A percentile compares a stretch with the other conserved stretches of the same genome.
These are phyloP conservation scores for Aphanomyces euteiches DNA, from an alignment of 352 stramenopile species.

Conservation along the genomic window DNA sequence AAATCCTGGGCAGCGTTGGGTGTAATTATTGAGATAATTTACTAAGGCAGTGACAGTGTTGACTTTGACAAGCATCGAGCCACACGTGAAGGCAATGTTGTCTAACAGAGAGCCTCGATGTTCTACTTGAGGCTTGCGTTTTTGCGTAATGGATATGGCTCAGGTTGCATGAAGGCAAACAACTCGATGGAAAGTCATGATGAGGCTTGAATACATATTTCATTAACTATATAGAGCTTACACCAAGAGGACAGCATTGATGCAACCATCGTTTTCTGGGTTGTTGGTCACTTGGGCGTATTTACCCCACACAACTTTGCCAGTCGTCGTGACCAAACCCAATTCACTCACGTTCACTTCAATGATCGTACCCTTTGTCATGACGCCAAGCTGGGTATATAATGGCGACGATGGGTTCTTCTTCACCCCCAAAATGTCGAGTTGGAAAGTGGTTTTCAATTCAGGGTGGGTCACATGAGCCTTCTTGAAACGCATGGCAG, in stretches of 20 bases:
- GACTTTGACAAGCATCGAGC: too few relatives aligned
- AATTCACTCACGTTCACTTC: conserved; percentile 99
- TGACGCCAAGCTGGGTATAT: conserved; percentile 98
- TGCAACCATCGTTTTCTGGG: conserved; percentile 99
- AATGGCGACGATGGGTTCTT: conserved; percentile 98
- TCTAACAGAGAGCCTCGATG: too few relatives aligned
- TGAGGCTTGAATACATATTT: conserved; percentile 19
- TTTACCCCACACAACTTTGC: conserved; percentile 99
- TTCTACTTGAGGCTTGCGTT: too few relatives aligned
- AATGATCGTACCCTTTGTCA: conserved; percentile 99
- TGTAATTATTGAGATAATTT: too few relatives aligned
- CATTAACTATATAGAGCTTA: conserved; percentile 51
- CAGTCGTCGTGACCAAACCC: conserved; percentile 97
- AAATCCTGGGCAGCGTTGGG: too few relatives aligned
- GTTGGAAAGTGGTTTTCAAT: conserved; percentile 99
- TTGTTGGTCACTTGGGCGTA: conserved; percentile 99
- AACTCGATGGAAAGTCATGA: too few relatives aligned
- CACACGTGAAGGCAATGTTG: too few relatives aligned
- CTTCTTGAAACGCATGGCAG: conserved; percentile 99
- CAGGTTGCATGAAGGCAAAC: too few relatives aligned
- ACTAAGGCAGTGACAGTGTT: too few relatives aligned
- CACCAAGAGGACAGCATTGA: conserved; percentile 98
- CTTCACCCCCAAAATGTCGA: conserved; percentile 99
- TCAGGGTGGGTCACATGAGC: conserved; percentile 99
- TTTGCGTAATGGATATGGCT: too few relatives aligned